Percentiles rank a stretch among this genome's conserved stretches.
phyloP scores from a whole-genome alignment of 257 asterid species.

The Rubia yunnanensis region DNA sequence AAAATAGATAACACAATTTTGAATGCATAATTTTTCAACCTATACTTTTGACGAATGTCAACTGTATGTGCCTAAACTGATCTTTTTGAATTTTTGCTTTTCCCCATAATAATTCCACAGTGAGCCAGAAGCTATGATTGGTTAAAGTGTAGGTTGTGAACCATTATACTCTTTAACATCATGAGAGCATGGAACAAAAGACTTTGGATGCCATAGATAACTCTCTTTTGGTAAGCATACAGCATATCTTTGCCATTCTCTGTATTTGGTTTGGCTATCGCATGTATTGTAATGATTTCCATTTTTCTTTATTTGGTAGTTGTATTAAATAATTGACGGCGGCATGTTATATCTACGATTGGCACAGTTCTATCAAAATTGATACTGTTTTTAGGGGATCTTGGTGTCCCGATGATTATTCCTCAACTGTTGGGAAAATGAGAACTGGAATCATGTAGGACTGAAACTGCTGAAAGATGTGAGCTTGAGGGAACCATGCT shows the following conservation, averaged over 20 bases:
- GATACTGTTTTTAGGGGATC: not conserved
- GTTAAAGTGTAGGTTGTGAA: not conserved
- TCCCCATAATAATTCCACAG: constrained; percentile 2
- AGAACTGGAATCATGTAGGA: not conserved
- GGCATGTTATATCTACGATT: not conserved
- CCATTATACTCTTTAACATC: not conserved
- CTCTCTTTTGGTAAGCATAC: constrained; percentile 1
- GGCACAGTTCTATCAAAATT: not conserved
- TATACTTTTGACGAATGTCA: not conserved
- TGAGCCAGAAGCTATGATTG: not conserved
- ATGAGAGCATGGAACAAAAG: not conserved
- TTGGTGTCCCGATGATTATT: not conserved
- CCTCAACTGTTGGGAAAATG: not conserved
- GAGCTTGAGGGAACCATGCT: not conserved
- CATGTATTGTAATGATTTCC: not conserved
- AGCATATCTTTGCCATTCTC: not conserved
- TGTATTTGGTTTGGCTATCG: not conserved
- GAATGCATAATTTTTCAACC: not conserved
- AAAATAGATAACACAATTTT: not conserved
- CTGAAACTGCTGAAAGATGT: not conserved
- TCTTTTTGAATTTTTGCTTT: not conserved
- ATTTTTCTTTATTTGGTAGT: not conserved
- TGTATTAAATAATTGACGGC: not conserved
- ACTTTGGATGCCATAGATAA: not conserved
- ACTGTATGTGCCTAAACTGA: not conserved